phyloP scores from a whole-genome alignment of 495 filamentous ascomycete genomes.

The Lasiosphaeris hirsuta region DNA sequence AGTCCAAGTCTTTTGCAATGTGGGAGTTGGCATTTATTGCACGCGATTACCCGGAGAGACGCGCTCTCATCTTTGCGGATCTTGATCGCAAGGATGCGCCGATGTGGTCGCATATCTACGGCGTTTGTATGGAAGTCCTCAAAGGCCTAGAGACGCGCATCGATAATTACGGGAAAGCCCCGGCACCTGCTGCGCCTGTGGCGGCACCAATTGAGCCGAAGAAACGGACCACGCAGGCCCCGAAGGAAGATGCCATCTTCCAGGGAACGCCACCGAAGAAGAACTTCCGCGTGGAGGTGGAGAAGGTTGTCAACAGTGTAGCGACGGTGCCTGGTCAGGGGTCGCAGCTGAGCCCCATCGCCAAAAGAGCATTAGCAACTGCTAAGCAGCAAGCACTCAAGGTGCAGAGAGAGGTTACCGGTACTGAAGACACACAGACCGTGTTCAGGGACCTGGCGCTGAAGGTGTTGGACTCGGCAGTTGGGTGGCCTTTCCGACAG shows the following conservation, averaged over 20 bases:
- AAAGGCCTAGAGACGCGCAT: slow-evolving; percentile 63
- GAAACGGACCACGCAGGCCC: slow-evolving; percentile 38
- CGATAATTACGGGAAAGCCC: slow-evolving; percentile 52
- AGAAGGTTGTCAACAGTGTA: slow-evolving; percentile 50
- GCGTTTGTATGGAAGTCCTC: slow-evolving; percentile 63
- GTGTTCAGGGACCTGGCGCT: slow-evolving; percentile 27
- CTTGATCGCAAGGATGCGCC: slow-evolving; percentile 77
- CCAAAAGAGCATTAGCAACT: slow-evolving; percentile 32
- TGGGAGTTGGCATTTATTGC: slow-evolving; percentile 86
- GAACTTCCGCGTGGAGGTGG: slow-evolving; percentile 48
- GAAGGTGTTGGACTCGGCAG: slow-evolving; percentile 46
- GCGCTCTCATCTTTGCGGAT: slow-evolving; percentile 82
- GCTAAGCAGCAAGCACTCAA: slow-evolving; percentile 42
- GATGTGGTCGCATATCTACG: slow-evolving; percentile 76
- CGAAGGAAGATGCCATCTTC: slow-evolving; percentile 61
- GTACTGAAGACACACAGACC: slow-evolving; percentile 38
- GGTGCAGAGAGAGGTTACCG: slow-evolving; percentile 43
- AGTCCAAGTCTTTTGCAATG: slow-evolving; percentile 69
- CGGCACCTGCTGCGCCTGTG: slow-evolving; percentile 26
- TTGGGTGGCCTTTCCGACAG: slow-evolving; percentile 70
- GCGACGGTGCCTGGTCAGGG: slow-evolving; percentile 60
- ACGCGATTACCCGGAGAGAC: slow-evolving; percentile 63
- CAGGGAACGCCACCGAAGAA: slow-evolving; percentile 44
- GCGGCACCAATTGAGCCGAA: slow-evolving; percentile 27
- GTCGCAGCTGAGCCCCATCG: slow-evolving; percentile 36